A percentile compares a stretch with the other conserved stretches of the same genome.
Evolutionary conservation across 805 yeast genomes (phyloP).

Genomic region (Kodamaea leandrae): DNA sequence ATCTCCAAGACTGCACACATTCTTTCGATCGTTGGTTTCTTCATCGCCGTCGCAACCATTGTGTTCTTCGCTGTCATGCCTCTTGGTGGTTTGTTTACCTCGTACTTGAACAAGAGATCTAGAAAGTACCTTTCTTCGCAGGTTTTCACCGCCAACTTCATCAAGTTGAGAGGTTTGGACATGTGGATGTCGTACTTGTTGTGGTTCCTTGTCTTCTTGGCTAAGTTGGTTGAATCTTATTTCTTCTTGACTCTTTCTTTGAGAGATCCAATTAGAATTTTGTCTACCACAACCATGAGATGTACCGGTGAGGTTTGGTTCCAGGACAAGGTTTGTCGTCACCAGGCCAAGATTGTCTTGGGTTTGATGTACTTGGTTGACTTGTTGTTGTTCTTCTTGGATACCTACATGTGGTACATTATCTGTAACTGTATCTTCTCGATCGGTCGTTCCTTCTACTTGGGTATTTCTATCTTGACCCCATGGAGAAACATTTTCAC

Average conservation of each 20-base stretch:
- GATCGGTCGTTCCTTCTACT: constrained; percentile 95
- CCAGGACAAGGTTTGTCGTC: constrained; percentile 68
- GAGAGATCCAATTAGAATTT: constrained; percentile 91
- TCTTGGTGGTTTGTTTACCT: constrained; percentile 91
- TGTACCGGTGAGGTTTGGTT: constrained; percentile 96
- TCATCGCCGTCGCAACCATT: constrained; percentile 80
- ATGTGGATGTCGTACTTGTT: constrained; percentile 94
- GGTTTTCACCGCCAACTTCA: constrained; percentile 91
- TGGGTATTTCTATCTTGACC: constrained; percentile 97
- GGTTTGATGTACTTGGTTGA: constrained; percentile 94
- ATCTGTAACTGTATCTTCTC: constrained; percentile 92
- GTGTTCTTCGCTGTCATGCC: constrained; percentile 93
- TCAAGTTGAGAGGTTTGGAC: constrained; percentile 78
- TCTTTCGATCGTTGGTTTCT: constrained; percentile 83
- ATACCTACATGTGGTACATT: constrained; percentile 99
- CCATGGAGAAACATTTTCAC: constrained; percentile 99
- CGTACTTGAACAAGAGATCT: constrained; percentile 81
- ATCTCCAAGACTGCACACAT: constrained; percentile 71
- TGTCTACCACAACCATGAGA: constrained; percentile 84
- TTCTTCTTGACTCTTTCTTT: constrained; percentile 84
- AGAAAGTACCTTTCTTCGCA: constrained; percentile 91
- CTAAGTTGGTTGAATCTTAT: constrained; percentile 88
- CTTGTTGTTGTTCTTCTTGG: constrained; percentile 93
- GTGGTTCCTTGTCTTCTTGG: constrained; percentile 87
- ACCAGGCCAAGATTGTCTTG: constrained; percentile 84